phyloP scores from a whole-genome alignment of 2,329 filamentous ascomycete genomes.

The Akanthomyces dipterigenus region DNA sequence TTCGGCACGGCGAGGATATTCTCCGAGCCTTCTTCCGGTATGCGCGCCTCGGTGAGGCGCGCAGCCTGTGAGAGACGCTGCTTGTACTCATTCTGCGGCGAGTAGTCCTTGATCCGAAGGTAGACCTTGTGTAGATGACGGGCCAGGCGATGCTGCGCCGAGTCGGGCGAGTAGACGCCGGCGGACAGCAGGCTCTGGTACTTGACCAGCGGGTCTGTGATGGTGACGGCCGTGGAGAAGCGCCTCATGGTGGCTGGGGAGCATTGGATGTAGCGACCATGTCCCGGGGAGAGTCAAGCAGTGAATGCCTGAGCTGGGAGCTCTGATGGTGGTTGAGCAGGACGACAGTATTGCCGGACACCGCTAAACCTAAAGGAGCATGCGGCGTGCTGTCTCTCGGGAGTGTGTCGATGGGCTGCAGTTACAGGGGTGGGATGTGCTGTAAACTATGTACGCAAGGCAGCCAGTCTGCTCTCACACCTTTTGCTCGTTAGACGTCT shows the following conservation, averaged over 20 bases:
- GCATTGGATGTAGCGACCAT: neutral
- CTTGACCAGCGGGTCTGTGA: conserved; percentile 68
- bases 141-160: conserved; percentile 64
- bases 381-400: neutral
- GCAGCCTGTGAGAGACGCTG: conserved; percentile 57
- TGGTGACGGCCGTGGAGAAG: conserved; percentile 45
- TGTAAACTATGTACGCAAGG: neutral
- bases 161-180: conserved; percentile 60
- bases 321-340: neutral
- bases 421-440: neutral
- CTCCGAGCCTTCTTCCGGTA: conserved; percentile 23
- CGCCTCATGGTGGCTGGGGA: conserved; percentile 22
- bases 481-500: no score
- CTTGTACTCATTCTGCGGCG: conserved; percentile 63
- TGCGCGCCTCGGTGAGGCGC: conserved; percentile 31
- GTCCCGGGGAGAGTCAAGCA: neutral
- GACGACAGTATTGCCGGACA: neutral
- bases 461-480: no score
- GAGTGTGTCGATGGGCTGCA: neutral
- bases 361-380: neutral
- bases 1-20: conserved; percentile 39
- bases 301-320: neutral
- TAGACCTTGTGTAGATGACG: conserved; percentile 75
- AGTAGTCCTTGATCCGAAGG: conserved; percentile 68
- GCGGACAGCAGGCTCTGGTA: conserved; percentile 66